Conservation (phyloP, 2,329 filamentous ascomycete genomes). For the Trichoderma afroharzianum region DNA sequence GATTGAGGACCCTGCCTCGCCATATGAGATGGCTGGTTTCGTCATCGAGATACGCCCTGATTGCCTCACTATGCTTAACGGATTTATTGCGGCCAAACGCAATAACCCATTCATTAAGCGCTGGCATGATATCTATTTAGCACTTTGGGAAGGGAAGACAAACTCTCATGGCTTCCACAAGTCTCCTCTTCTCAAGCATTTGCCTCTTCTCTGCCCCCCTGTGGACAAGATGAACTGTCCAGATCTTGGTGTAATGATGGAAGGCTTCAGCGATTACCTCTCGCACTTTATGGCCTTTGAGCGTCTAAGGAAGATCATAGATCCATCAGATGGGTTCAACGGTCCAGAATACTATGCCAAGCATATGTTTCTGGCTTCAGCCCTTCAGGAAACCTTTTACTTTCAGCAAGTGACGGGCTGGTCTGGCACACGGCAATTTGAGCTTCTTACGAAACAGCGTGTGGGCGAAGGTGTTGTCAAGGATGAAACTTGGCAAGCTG, state of each 20-base stretch:
- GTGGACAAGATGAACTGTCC: background rate
- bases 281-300: slow-evolving; percentile 29
- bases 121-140: slow-evolving; percentile 38
- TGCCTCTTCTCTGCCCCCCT: background rate
- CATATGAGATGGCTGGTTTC: slow-evolving; percentile 29
- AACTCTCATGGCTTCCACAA: slow-evolving; percentile 31
- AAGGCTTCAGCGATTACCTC: slow-evolving; percentile 29
- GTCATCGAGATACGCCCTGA: slow-evolving; percentile 29
- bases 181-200: slow-evolving; percentile 27
- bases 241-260: slow-evolving; percentile 18
- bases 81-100: slow-evolving; percentile 41
- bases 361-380: slow-evolving; percentile 29
- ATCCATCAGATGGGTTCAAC: slow-evolving; percentile 34
- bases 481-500: slow-evolving; percentile 22
- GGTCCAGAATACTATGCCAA: slow-evolving; percentile 33
- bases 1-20: slow-evolving; percentile 33
- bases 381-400: slow-evolving; percentile 21
- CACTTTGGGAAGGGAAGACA: slow-evolving; percentile 34
- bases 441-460: slow-evolving; percentile 21
- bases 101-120: slow-evolving; percentile 41
- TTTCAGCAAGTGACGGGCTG: slow-evolving; percentile 2
- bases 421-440: slow-evolving; percentile 22
- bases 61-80: slow-evolving; percentile 32
- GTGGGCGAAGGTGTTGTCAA: slow-evolving; percentile 22
- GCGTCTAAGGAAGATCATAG: slow-evolving; percentile 30